Evolutionary conservation across 345 rosid genomes (phyloP), one percentile per base, ranked within the genome.

Genomic region (Lagerstroemia speciosa): DNA sequence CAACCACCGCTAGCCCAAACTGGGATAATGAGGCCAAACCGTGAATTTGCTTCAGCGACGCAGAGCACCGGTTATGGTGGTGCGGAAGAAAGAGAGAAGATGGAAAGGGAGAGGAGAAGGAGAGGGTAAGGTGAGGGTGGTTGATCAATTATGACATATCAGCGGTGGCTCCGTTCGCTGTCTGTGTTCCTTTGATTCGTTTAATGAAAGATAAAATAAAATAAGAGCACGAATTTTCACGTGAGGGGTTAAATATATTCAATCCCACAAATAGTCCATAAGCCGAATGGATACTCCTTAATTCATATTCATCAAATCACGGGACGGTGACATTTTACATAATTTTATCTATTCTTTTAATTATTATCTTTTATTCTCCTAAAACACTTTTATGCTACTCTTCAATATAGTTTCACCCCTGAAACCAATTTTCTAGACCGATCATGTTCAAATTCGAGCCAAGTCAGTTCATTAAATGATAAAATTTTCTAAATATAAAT

Each of bases 101-200:
- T 10, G 41, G 31, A n/a, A 14, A 2, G 32, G 16, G 53, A 40
- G 32, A 14, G 52, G 52, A 43, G 24, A 48, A 3, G 1, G 24
- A 17, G 53, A 48, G 53, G 53, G 22, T 48, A 16, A 45, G 24
- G 55, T 17, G 1, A 14, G 9, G 60, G 60, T n/a, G 30, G 60
- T 29, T 29, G 71, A 68, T 15, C 64, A 38, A 67, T 67, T 43
- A 64, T 67, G 60, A n/a, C 61, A 30, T 26, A 55, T 53, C 64
- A 55, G 33, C 70, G 55, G 55, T 48, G 24, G 24, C 55, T 36
- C 62, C 62, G 62, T 15, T 34, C 62, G 62, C 14, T 31, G 61
- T 46, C 58, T 34, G 61, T 30, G 69, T 67, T 50, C 46, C 34
- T 33, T 2, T 14, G 46, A 32, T 19, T 48, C 55, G 55, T 48